These are phyloP conservation scores for Alternaria sp. DNA, from an alignment of 2,329 filamentous ascomycete genomes.

Conservation along the genomic window DNA sequence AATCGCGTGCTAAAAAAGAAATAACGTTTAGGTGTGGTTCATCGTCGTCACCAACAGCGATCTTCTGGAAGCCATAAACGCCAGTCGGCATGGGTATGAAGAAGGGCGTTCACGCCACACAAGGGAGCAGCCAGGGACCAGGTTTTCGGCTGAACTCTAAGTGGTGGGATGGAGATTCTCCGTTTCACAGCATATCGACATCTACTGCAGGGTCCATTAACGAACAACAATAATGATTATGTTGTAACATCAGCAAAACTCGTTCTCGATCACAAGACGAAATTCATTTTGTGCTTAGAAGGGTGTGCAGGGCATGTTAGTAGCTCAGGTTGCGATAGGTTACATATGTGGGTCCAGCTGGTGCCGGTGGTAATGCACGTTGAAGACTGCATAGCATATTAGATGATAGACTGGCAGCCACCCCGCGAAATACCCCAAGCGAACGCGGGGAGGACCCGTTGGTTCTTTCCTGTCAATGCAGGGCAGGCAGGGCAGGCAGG, in stretches of 20 bases:
- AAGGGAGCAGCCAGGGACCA: slow-evolving; percentile 3
- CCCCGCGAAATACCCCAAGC: slow-evolving; percentile 4
- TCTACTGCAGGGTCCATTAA: neutral
- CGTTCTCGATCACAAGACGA: neutral
- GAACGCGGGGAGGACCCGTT: slow-evolving; percentile 10
- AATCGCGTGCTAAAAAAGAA: neutral
- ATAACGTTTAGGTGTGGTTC: neutral
- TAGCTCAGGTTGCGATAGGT: slow-evolving; percentile 1
- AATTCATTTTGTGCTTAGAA: neutral
- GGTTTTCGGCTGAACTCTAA: slow-evolving; percentile 1
- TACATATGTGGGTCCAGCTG: neutral
- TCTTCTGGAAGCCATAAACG: neutral
- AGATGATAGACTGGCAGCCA: neutral
- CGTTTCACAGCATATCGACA: neutral
- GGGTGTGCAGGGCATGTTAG: neutral
- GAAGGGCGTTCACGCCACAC: slow-evolving; percentile 6
- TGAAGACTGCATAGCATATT: neutral
- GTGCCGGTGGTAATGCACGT: slow-evolving; percentile 12
- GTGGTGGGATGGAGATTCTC: slow-evolving; percentile 4
- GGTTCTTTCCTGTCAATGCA: slow-evolving; percentile 6
- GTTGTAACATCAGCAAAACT: neutral
- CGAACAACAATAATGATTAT: slow-evolving; percentile 1
- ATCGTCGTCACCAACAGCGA: neutral
- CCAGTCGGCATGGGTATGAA: neutral
- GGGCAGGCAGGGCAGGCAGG: slow-evolving; percentile 9